Evolutionary conservation across 208 protist species (phyloP), one percentile per base, ranked within the genome.

Genomic region (Herpetomonas samuelpessoai): DNA sequence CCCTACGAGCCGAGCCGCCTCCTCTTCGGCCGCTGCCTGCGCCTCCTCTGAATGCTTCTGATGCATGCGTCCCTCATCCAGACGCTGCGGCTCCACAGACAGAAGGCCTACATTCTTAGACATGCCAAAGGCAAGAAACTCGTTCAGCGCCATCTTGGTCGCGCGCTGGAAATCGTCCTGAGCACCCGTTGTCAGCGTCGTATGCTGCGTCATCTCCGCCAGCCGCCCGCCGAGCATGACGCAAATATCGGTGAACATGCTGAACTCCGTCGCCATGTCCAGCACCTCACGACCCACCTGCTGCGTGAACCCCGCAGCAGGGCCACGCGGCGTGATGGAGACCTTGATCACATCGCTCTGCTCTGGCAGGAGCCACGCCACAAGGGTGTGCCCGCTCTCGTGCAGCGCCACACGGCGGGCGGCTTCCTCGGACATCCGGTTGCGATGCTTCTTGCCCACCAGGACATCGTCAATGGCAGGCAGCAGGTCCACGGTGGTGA

Each of bases 331-430:
- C 7, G 97, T 81, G 68, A 99, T 98, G 35, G 96, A 99, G 1
- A 97, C 92, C 74, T 99, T 99, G 49, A 98, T 77, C 3, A 99
- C 92, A 29, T 89, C 77, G 19, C 85, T 80, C 51, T 88, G 86
- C 69, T 93, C 70, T n/a, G 92, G 84, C 22, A 93, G 75, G 35
- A 98, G 62, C 57, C 96, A 97, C 41, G 92, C 93, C 21, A 98
- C 83, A 3, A 99, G 63, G 1, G 97, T 87, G 79, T 99, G 97
- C 7, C 97, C 97, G 55, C 92, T 97, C 74, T 99, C 97, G 79
- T 99, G 97, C 28, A 98, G 96, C 1, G 91, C 91, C 1, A 82
- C 79, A 26, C 86, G 86, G 28, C 60, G 62, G 24, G 74, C 65
- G 39, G 77, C 81, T 24, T 39, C 56, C 25, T 82, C 74, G 19